Evolutionary conservation across 352 stramenopile genomes (phyloP).

Genomic region (Pythium utonaiense): DNA sequence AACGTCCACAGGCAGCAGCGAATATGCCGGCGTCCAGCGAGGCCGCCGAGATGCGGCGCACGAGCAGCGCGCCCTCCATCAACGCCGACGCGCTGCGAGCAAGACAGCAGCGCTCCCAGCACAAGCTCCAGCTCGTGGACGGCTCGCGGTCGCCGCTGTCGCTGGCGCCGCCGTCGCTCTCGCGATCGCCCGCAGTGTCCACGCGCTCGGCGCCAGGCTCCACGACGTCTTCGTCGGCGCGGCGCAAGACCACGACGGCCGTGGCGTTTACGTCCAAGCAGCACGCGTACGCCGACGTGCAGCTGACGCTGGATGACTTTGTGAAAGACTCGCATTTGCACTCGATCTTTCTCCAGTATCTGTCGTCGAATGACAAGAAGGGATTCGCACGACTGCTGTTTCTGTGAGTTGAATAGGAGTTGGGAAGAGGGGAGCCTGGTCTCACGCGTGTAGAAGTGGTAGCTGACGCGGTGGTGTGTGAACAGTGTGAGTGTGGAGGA

Average conservation of each 20-base stretch:
- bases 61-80: constrained; percentile 19
- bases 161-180: constrained; percentile 1
- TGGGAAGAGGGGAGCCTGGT: neutral
- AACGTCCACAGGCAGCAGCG: neutral
- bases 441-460: neutral
- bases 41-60: constrained; percentile 12
- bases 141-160: constrained; percentile 3
- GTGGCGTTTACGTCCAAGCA: constrained; percentile 7
- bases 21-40: neutral
- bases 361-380: constrained; percentile 60
- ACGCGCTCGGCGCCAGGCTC: constrained; percentile 18
- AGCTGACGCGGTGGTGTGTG: constrained; percentile 1
- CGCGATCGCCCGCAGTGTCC: constrained; percentile 9
- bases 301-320: constrained; percentile 64
- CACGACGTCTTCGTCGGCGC: constrained; percentile 4
- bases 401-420: constrained; percentile 33
- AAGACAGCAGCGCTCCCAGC: constrained; percentile 7
- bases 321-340: constrained; percentile 76
- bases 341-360: constrained; percentile 76
- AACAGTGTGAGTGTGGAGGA: constrained; percentile 77
- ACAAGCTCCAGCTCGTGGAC: constrained; percentile 10
- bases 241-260: constrained; percentile 12
- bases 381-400: constrained; percentile 78
- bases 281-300: constrained; percentile 11
- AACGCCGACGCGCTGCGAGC: neutral